Base-by-base conservation (phyloP, 352 stramenopile species). In the Phytophthora pinifolia region DNA sequence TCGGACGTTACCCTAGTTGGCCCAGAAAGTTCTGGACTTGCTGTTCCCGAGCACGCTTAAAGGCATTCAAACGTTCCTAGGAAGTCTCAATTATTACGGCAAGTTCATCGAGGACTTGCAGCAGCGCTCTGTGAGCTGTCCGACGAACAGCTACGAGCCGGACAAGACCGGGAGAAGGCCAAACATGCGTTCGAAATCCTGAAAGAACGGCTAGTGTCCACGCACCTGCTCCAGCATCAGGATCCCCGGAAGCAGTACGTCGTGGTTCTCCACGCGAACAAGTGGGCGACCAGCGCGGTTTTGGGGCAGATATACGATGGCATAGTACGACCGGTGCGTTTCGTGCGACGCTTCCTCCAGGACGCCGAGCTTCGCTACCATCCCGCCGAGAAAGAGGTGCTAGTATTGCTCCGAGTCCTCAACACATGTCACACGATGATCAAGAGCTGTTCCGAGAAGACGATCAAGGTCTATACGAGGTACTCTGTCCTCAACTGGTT, bases 261-360 rank as follows among this genome's bases (percentile, higher is more conserved):
- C 6, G 54, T 74, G 14, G 57, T 74, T 4, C 13, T 54, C 6
- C 59, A 72, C 30, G 41, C 60, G 0, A 67, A 59, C 34, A 35
- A 34, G 8, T 71, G 61, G 66, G 66, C 53, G 0, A 53, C 68
- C 14, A 61, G 56, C 35, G 60, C 66, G 4, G 56, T 67, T 8
- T 34, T 74, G 15, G 53, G 41, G 17, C 66, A 75, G 36, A 57
- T 64, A 27, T 49, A 75, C 20, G 66, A 71, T 18, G 57, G 57
- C 1, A 14, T 55, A 9, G 3, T 75, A 1, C 39, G 45, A 14
- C 54, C 65, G 3, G 53, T 70, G 3, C 50, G 59, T 4, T 74
- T 70, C 20, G 57, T 54, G 25, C n/a, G 39, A 8, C 25, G 54
- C 36, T 15, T 46, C 3, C 35, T 54, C 27, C 47, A 54, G 12